phyloP scores from a whole-genome alignment of 2,329 filamentous ascomycete species.

The Trichoderma afroharzianum region DNA sequence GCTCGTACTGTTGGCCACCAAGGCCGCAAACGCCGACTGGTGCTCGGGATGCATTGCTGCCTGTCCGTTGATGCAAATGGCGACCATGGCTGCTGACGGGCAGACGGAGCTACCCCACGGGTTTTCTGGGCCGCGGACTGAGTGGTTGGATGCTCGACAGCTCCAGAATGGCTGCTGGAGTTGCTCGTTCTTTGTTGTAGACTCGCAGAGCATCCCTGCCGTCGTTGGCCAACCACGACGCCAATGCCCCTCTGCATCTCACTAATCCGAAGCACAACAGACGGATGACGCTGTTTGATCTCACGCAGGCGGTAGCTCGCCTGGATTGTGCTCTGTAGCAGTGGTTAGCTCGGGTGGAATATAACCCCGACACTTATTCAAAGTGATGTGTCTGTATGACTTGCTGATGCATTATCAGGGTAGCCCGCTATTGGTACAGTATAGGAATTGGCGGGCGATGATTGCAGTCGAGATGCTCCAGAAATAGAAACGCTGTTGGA shows the following conservation, averaged over 20 bases:
- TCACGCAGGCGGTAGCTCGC: not conserved
- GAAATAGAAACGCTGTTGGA: not conserved
- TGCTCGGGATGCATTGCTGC: slow-evolving; percentile 14
- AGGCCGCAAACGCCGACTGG: slow-evolving; percentile 7
- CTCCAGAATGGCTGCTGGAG: not conserved
- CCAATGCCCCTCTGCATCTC: not conserved
- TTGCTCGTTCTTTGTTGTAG: not conserved
- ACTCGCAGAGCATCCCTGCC: not conserved
- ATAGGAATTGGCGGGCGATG: not conserved
- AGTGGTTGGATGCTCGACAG: not conserved
- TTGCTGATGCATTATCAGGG: not conserved
- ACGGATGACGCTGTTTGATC: not conserved
- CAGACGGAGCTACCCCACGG: not conserved
- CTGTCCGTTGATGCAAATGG: slow-evolving; percentile 3
- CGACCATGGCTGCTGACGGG: not conserved
- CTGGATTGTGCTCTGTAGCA: not conserved
- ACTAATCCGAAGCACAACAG: not conserved
- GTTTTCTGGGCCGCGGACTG: slow-evolving; percentile 3
- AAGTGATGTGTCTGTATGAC: not conserved
- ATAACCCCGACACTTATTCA: not conserved
- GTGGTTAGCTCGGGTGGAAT: not conserved
- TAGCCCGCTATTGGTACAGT: not conserved
- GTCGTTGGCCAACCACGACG: not conserved
- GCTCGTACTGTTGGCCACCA: slow-evolving; percentile 1
- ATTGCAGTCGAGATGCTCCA: not conserved